Percentiles rank a stretch among this genome's conserved stretches.
Evolutionary conservation across 306 rosid genomes (phyloP).

Genomic region (Cucurbita pepo): DNA sequence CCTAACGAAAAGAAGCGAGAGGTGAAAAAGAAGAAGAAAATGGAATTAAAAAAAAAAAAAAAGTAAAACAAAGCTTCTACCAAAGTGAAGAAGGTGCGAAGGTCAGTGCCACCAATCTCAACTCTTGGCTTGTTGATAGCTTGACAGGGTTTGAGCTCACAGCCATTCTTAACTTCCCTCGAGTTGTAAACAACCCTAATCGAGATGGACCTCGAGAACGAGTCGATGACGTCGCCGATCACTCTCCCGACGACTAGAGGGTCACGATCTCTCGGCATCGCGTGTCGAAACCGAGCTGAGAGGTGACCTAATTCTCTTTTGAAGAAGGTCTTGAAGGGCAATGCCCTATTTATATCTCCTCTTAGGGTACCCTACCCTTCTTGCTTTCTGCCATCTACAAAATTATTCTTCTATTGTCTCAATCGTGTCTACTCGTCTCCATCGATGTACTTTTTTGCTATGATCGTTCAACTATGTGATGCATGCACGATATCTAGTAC

Average conservation of each 20-base stretch:
- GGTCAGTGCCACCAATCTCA: slow-evolving; percentile 36
- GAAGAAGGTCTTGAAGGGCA: not conserved
- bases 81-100: slow-evolving; percentile 47
- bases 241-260: slow-evolving; percentile 41
- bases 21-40: not conserved
- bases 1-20: slow-evolving; percentile 4
- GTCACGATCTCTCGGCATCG: slow-evolving; percentile 33
- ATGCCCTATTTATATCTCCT: not conserved
- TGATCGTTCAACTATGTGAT: too few relatives aligned
- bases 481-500: too few relatives aligned
- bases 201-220: slow-evolving; percentile 24
- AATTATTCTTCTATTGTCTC: too few relatives aligned
- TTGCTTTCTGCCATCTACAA: not conserved
- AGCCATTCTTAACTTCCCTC: slow-evolving; percentile 38
- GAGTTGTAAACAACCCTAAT: slow-evolving; percentile 16
- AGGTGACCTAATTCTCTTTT: not conserved
- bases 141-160: slow-evolving; percentile 42
- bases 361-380: not conserved
- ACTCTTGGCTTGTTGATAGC: slow-evolving; percentile 34
- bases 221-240: slow-evolving; percentile 38
- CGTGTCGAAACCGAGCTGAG: not conserved
- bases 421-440: too few relatives aligned
- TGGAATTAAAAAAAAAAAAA: not conserved
- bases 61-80: slow-evolving; percentile 2
- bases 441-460: too few relatives aligned